Evolutionary conservation across 2,329 filamentous ascomycete genomes (phyloP), one percentile per base, ranked within the genome.

Genomic region (Neocatenulostroma microsporum): DNA sequence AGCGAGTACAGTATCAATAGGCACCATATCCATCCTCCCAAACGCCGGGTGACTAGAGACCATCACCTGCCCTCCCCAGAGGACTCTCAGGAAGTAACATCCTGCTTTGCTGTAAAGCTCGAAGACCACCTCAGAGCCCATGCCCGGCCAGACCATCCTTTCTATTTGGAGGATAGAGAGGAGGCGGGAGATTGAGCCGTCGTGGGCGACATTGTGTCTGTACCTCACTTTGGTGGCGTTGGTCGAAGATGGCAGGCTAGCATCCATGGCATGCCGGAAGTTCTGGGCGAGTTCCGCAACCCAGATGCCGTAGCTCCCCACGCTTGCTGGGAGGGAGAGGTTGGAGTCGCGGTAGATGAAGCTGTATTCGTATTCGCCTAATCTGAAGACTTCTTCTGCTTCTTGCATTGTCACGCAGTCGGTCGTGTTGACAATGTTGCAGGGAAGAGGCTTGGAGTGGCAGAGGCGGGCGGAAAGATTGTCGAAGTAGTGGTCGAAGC

Each of bases 401-500:
- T 78, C 64, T 0, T 62, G 58, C 48, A 78, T 76, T 3, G 72
- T 72, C 26, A 88, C 64, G 53, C 84, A 89, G 0, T 63, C 60
- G 0, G 62, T 46, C 0, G 58, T 62, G 36, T 71, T 68, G 42
- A 69, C 69, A 36, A 45, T 57, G 44, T 72, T 75, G 62, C 84
- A 89, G 0, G 84, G 84, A 0, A 88, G 64, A 0, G 82, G 74
- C 51, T 82, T 84, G 13, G 60, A 64, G 54, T 91, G 84, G 57
- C 84, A 91, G 54, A 86, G 80, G 0, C 84, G 72, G 0, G 84
- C 80, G 0, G 82, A 86, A 1, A 91, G 70, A 52, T 87, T 91
- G 57, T 91, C 85, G 51, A 80, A 91, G 63, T 91, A 91, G 59
- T 87, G 84, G 54, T 91, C 85, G 50, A 82, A 80, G 36, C 72